Base-by-base conservation (phyloP, 768 basidiomycete species). In the Lepiota venenata region DNA sequence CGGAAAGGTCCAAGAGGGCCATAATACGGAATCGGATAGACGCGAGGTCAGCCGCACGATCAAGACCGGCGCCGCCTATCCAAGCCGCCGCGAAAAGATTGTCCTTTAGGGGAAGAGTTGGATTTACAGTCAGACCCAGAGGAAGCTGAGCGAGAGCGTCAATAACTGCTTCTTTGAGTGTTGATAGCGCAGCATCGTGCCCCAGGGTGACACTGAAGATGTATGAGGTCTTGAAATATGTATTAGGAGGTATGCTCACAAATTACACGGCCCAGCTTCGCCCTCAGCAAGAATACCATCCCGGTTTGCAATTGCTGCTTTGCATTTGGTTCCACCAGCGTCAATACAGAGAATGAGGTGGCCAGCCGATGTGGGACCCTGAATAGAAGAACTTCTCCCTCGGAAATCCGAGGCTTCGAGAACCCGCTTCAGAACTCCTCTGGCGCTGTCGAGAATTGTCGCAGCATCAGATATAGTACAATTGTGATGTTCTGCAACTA, bases 311-410 rank as follows among this genome's bases (percentile, higher is more conserved):
- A 66, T 63, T 11, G 62, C 55, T 5, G 58, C 66, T 20, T 60
- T 49, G 36, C 66, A 66, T 50, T 63, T 64, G 15, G 66, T 63
- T 36, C 64, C 66, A 14, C 66, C 66, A 10, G 66, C 64, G 42
- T 67, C 66, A 27, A 67, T 56, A 22, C 63, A 61, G 6, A 67
- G 56, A 1, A 67, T 58, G 5, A 66, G 48, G 5, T 42, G 22
- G 18, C 20, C 38, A 8, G 39, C 32, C n/a, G 18, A 11, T 18
- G 2, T 29, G 16, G 18, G n/a, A 15, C 15, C 2, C 22, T 20
- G 52, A 29, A 11, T 27, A 7, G 44, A 38, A 11, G 20, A 11
- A 35, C 18, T 11, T 25, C 35, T 29, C 7, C 4, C 18, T 32
- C 11, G 15, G 20, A 8, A 8, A 15, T 16, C 36, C 18, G 37